Evolutionary conservation across 1,139 yeast species (phyloP), one percentile per base, ranked within the genome.

Genomic region (Hanseniaspora uvarum): DNA sequence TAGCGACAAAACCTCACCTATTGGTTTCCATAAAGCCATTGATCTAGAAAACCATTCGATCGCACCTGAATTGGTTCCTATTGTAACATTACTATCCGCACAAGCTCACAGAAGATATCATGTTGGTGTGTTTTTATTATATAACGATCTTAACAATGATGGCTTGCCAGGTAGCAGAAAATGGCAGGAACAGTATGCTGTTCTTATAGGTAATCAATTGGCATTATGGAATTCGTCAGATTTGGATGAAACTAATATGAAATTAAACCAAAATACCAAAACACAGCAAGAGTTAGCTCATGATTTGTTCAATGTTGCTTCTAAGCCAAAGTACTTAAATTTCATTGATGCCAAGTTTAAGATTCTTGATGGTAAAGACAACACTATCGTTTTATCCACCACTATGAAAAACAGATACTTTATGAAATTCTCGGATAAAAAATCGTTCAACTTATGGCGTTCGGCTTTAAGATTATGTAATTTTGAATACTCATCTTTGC

Each of bases 171-270:
- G 76, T 2, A 87, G 83, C 54, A 74, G 96, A 52, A 77, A 78
- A 62, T 92, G 98, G 98, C 76, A 77, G 57, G 96, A 92, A 67
- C 96, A 88, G 18, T 92, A 85, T 67, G 97, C 95, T 46, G 87
- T 86, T 28, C 72, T 92, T 47, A 80, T 87, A 8, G 98, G 98
- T 16, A 86, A 88, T 57, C 95, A 88, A 62, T 71, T 92, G 57
- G 94, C 96, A 0, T 79, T 86, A 59, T 89, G 96, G 96, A 89
- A 87, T 67, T 94, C 95, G 1, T 82, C 81, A 44, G 77, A 77
- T 58, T 71, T 88, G 58, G 85, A 86, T 30, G 75, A 73, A 56
- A 51, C 56, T 19, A 76, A 72, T 62, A 72, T 72, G 58, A 70
- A 69, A 57, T 2, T 43, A 18, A 70, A 73, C 60, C 38, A 50